phyloP scores from a whole-genome alignment of 257 asterid genomes.

The Rauvolfia tetraphylla region DNA sequence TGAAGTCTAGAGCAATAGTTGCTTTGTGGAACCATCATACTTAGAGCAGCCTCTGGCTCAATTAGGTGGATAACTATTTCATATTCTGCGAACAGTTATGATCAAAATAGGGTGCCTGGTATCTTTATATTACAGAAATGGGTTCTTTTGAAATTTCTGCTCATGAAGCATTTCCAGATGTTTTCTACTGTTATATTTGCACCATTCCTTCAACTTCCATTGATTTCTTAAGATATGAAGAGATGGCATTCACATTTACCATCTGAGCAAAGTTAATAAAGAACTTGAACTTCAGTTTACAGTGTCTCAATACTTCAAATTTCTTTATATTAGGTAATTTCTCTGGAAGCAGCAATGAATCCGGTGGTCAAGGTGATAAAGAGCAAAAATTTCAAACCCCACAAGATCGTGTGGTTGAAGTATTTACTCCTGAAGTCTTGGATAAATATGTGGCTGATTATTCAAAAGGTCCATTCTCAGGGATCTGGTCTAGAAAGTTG shows the following conservation, averaged over 20 bases:
- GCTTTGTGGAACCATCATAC: background rate
- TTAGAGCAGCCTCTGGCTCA: background rate
- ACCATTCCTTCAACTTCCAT: background rate
- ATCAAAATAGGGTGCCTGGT: background rate
- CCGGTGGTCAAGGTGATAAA: conserved; percentile 30
- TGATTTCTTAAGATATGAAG: background rate
- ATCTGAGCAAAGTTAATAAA: background rate
- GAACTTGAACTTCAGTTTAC: conserved; percentile 13
- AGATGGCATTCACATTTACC: background rate
- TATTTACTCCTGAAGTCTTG: conserved; percentile 71
- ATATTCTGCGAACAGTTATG: background rate
- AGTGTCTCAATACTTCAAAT: conserved; percentile 19
- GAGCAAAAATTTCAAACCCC: conserved; percentile 33
- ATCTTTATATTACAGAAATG: too few species aligned
- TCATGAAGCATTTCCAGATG: background rate
- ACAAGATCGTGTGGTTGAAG: conserved; percentile 56
- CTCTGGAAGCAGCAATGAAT: conserved; percentile 35
- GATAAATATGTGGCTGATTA: conserved; percentile 37
- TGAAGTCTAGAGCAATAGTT: background rate
- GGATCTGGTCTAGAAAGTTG: conserved; percentile 71
- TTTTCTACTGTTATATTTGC: background rate
- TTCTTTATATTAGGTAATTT: conserved; percentile 38
- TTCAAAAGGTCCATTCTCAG: conserved; percentile 45
- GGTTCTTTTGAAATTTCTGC: background rate
- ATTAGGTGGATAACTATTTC: background rate